Conservation (phyloP, 2,329 filamentous ascomycete genomes). For the Trichoderma sp. region DNA sequence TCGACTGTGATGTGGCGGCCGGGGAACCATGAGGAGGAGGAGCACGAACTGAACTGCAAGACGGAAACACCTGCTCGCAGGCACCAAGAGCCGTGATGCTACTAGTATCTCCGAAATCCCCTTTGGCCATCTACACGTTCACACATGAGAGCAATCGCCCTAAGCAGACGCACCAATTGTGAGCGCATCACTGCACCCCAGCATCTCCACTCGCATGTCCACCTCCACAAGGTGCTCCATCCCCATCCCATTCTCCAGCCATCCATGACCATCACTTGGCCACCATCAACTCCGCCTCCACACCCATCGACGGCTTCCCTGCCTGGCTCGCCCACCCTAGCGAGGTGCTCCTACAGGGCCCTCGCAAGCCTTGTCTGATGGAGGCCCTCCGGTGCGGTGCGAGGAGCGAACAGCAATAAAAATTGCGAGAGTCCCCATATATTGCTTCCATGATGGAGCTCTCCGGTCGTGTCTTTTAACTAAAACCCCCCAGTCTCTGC, state of each 20-base stretch:
- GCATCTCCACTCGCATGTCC: constrained; percentile 27
- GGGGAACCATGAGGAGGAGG: constrained; percentile 14
- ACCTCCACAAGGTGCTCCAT: constrained; percentile 27
- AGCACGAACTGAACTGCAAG: constrained; percentile 11
- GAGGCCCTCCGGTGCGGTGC: constrained; percentile 21
- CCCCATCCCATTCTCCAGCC: constrained; percentile 23
- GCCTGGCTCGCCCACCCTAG: constrained; percentile 27
- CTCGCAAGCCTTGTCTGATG: constrained; percentile 27
- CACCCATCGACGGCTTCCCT: constrained; percentile 28
- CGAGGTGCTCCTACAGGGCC: constrained; percentile 20
- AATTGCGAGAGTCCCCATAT: constrained; percentile 25
- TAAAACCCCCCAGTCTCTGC: constrained; percentile 23
- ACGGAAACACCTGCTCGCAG: constrained; percentile 23
- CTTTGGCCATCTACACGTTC: neutral
- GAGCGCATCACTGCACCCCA: constrained; percentile 28
- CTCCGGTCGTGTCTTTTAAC: constrained; percentile 21
- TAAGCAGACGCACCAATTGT: constrained; percentile 27
- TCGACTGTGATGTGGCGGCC: constrained; percentile 22
- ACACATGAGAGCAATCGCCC: constrained; percentile 14
- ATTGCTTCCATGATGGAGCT: constrained; percentile 24
- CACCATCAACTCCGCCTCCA: constrained; percentile 27
- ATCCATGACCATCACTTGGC: constrained; percentile 26
- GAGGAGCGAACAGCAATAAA: constrained; percentile 22
- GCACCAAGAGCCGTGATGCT: constrained; percentile 16
- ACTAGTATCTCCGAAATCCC: constrained; percentile 28